phyloP scores from a whole-genome alignment of 1,284 basidiomycete genomes.

The Trichosporon sp. region DNA sequence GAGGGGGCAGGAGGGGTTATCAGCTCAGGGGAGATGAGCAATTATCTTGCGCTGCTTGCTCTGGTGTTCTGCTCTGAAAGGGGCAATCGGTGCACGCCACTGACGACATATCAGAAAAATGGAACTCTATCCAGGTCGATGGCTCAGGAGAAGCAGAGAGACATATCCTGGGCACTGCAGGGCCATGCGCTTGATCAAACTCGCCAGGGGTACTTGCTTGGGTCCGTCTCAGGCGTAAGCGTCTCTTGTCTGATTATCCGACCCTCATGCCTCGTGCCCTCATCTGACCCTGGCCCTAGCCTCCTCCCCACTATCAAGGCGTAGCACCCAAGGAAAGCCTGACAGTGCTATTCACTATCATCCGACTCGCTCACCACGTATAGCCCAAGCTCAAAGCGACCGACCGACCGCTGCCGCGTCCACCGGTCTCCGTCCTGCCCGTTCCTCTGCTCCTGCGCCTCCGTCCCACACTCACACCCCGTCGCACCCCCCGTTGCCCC shows the following conservation, averaged over 20 bases:
- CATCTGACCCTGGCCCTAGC: neutral
- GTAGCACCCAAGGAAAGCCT: neutral
- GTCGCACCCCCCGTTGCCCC: neutral
- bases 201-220: neutral
- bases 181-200: neutral
- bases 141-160: constrained; percentile 7
- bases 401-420: neutral
- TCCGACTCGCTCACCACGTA: constrained; percentile 1
- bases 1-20: neutral
- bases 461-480: neutral
- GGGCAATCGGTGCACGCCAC: constrained; percentile 6
- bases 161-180: too few species aligned
- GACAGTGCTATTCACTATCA: neutral
- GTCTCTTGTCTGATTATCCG: constrained; percentile 1
- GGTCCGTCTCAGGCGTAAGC: neutral
- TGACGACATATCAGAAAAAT: constrained; percentile 15
- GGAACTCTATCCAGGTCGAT: constrained; percentile 1
- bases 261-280: neutral
- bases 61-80: neutral
- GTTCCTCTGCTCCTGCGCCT: constrained; percentile 6
- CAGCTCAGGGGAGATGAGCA: neutral
- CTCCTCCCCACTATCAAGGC: neutral
- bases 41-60: neutral
- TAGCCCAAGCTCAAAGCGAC: constrained; percentile 17
- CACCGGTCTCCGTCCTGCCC: neutral